A percentile compares a stretch with the other conserved stretches of the same genome.
Evolutionary conservation across 106 monocot genomes (phyloP).

Genomic region (Alisma plantagoaquatica): DNA sequence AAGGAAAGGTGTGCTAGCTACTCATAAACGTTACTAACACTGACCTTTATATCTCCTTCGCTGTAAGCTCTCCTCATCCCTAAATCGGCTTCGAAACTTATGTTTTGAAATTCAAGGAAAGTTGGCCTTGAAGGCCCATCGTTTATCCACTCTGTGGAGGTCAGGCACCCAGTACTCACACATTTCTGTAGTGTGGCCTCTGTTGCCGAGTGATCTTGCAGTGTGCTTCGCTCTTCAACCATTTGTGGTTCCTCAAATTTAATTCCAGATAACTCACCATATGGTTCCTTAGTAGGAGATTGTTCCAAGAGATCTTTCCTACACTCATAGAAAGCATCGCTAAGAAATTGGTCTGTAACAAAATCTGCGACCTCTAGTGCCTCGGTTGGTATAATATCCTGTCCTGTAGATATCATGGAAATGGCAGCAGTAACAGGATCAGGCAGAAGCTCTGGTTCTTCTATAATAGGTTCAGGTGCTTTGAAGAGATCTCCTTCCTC

Average conservation of each 20-base stretch:
- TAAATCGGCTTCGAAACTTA: slow-evolving; percentile 1
- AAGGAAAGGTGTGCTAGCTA: no score
- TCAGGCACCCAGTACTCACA: slow-evolving; percentile 7
- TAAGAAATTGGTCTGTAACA: slow-evolving; percentile 43
- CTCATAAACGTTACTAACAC: no score
- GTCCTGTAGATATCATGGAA: background rate
- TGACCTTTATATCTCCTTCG: slow-evolving; percentile 14
- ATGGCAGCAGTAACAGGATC: no score
- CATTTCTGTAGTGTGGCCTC: slow-evolving; percentile 9
- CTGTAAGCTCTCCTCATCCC: slow-evolving; percentile 8
- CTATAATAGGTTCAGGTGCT: slow-evolving; percentile 13
- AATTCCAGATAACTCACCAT: background rate
- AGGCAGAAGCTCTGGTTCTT: background rate
- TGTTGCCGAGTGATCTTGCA: background rate
- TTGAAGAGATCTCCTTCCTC: slow-evolving; percentile 9
- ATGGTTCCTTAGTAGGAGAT: background rate
- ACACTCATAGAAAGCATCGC: slow-evolving; percentile 51
- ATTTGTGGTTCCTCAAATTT: slow-evolving; percentile 1
- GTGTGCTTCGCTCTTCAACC: background rate
- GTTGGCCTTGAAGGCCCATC: background rate
- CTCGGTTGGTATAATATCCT: slow-evolving; percentile 10
- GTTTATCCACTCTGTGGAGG: background rate
- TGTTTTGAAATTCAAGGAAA: slow-evolving; percentile 1
- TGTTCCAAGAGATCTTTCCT: slow-evolving; percentile 5
- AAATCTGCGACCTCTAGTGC: slow-evolving; percentile 37